Evolutionary conservation across 148 eudicot species (phyloP).

Genomic region (Oxyria digyna): DNA sequence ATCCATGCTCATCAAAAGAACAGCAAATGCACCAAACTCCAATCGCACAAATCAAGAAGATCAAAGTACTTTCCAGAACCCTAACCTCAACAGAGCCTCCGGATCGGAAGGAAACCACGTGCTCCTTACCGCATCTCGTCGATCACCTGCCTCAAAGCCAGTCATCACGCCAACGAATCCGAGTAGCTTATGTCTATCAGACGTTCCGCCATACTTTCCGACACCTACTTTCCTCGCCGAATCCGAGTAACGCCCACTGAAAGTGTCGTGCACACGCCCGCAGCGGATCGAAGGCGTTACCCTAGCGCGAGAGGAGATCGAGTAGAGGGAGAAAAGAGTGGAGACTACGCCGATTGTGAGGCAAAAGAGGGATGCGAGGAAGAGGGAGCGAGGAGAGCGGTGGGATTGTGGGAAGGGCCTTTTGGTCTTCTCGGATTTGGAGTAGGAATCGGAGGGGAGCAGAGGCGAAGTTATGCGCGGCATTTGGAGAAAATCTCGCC

Average conservation of each 20-base stretch:
- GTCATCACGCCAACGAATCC: slow-evolving; percentile 66
- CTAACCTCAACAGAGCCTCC: slow-evolving; percentile 40
- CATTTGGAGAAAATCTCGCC: slow-evolving; percentile 9
- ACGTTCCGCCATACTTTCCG: neutral
- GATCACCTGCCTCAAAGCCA: slow-evolving; percentile 27
- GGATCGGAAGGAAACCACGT: slow-evolving; percentile 67
- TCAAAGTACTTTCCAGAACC: neutral
- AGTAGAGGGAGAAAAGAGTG: slow-evolving; percentile 35
- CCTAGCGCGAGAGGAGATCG: slow-evolving; percentile 30
- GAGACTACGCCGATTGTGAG: slow-evolving; percentile 38
- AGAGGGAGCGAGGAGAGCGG: slow-evolving; percentile 16
- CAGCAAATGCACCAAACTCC: neutral
- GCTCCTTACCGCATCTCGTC: slow-evolving; percentile 33
- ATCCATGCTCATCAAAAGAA: neutral
- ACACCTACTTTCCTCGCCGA: slow-evolving; percentile 16
- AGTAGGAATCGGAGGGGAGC: slow-evolving; percentile 21
- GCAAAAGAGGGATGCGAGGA: slow-evolving; percentile 27
- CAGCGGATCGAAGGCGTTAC: slow-evolving; percentile 33
- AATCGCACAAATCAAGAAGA: too few relatives aligned
- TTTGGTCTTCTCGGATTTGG: slow-evolving; percentile 43
- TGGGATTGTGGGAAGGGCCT: slow-evolving; percentile 24
- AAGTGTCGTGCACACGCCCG: slow-evolving; percentile 33
- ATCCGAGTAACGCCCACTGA: slow-evolving; percentile 31
- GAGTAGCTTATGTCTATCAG: slow-evolving; percentile 38
- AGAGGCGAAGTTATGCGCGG: slow-evolving; percentile 12